These are phyloP conservation scores for Penicillium antarcticum DNA, from an alignment of 495 filamentous ascomycete genomes.

Conservation along the genomic window DNA sequence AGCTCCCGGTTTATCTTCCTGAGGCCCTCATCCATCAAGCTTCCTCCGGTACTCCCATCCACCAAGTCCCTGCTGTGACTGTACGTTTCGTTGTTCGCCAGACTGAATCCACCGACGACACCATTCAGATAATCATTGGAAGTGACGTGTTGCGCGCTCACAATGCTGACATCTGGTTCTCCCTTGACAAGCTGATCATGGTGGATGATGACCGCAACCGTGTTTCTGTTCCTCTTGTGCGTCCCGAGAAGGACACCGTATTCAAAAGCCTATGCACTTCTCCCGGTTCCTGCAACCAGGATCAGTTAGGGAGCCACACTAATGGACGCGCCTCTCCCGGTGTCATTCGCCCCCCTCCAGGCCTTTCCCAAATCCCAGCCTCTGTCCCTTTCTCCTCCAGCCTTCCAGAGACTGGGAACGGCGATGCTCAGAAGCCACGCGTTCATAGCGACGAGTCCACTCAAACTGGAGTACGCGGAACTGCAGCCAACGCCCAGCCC, in stretches of 20 bases:
- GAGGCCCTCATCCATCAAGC: conserved; percentile 81
- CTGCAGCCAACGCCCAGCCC: conserved; percentile 25
- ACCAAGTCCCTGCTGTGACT: conserved; percentile 75
- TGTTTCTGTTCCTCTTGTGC: conserved; percentile 86
- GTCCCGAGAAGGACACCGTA: conserved; percentile 79
- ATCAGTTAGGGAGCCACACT: neutral
- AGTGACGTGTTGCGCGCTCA: conserved; percentile 84
- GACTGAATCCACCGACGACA: conserved; percentile 44
- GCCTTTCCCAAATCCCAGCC: conserved; percentile 9
- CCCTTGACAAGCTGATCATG: conserved; percentile 80
- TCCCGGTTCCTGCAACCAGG: conserved; percentile 31
- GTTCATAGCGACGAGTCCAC: neutral
- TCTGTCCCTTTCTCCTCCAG: conserved; percentile 23
- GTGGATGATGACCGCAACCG: conserved; percentile 85
- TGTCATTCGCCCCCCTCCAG: conserved; percentile 26
- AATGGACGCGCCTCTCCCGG: conserved; percentile 23
- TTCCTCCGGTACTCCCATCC: conserved; percentile 68
- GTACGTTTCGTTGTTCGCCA: conserved; percentile 73
- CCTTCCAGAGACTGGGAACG: conserved; percentile 29
- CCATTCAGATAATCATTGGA: conserved; percentile 78
- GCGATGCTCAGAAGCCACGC: conserved; percentile 38
- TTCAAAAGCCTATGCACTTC: conserved; percentile 73
- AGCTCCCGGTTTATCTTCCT: conserved; percentile 79
- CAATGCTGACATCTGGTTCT: conserved; percentile 89
- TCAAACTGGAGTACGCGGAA: neutral